phyloP scores from a whole-genome alignment of 371 early-diverging fungal genomes.

The Batkoa obscura region DNA sequence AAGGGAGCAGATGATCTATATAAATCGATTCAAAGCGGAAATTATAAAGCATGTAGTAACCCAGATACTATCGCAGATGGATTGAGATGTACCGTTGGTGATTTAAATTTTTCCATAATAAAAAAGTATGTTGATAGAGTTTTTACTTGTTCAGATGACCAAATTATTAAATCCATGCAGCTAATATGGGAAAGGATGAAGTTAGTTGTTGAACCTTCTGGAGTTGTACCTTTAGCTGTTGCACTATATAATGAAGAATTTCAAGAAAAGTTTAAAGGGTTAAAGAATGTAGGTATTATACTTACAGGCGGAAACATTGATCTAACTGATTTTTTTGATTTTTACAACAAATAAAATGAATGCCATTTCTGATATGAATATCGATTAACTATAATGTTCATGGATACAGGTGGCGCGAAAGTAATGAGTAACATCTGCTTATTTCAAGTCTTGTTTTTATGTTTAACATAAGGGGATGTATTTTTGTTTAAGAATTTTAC shows the following conservation, averaged over 20 bases:
- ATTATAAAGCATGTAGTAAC: slow-evolving; percentile 38
- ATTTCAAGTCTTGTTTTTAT: too few species aligned
- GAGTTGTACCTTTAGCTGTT: slow-evolving; percentile 7
- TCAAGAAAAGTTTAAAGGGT: background rate
- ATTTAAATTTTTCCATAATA: slow-evolving; percentile 64
- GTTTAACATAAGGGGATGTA: too few species aligned
- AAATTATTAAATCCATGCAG: slow-evolving; percentile 91
- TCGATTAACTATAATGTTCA: too few species aligned
- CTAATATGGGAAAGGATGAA: slow-evolving; percentile 63
- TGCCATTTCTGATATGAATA: too few species aligned
- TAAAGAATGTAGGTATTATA: background rate
- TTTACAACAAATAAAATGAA: too few species aligned
- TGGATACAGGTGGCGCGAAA: too few species aligned
- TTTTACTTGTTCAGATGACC: slow-evolving; percentile 75
- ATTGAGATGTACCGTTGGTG: slow-evolving; percentile 80
- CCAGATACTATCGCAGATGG: slow-evolving; percentile 93
- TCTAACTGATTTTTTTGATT: background rate
- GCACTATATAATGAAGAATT: background rate
- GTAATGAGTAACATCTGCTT: too few species aligned
- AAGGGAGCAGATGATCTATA: slow-evolving; percentile 78
- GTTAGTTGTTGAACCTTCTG: slow-evolving; percentile 9
- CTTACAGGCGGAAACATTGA: background rate
- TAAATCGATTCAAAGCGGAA: slow-evolving; percentile 36
- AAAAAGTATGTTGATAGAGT: slow-evolving; percentile 47
- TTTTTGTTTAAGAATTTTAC: too few species aligned